phyloP scores from a whole-genome alignment of 1,284 basidiomycete genomes.

The Ustilago bromivora region DNA sequence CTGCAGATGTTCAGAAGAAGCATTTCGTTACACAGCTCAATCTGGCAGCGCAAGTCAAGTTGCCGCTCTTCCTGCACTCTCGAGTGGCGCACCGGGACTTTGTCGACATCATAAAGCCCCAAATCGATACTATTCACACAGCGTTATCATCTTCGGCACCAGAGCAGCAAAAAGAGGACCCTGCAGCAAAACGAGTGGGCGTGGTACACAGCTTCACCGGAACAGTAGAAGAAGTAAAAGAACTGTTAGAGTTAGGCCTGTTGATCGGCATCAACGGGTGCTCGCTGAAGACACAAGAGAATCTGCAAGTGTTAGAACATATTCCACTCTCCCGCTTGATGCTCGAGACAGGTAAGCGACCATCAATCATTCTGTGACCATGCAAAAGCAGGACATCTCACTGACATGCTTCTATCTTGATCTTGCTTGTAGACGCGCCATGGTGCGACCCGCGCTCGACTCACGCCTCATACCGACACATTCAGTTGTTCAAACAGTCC shows the following conservation, averaged over 20 bases:
- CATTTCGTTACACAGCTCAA: conserved; percentile 80
- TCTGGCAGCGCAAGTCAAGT: conserved; percentile 78
- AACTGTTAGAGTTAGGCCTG: conserved; percentile 74
- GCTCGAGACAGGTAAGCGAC: conserved; percentile 79
- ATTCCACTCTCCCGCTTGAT: conserved; percentile 79
- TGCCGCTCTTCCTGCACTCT: conserved; percentile 88
- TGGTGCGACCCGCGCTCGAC: conserved; percentile 85
- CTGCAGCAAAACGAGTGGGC: conserved; percentile 41
- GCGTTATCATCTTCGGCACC: conserved; percentile 1
- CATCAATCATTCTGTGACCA: no score
- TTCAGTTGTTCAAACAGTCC: conserved; percentile 73
- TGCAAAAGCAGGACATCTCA: not conserved
- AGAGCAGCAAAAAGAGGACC: conserved; percentile 16
- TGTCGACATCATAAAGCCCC: conserved; percentile 74
- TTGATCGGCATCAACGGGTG: conserved; percentile 83
- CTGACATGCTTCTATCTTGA: not conserved
- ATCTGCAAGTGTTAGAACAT: conserved; percentile 75
- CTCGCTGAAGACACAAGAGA: conserved; percentile 82
- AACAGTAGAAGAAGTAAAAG: conserved; percentile 76
- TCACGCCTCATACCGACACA: conserved; percentile 78
- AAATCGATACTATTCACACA: conserved; percentile 24
- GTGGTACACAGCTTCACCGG: conserved; percentile 92
- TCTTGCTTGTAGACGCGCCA: conserved; percentile 52
- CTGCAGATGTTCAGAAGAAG: conserved; percentile 76
- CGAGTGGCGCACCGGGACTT: conserved; percentile 77